phyloP scores from a whole-genome alignment of 345 rosid species.

The Citrus cavaleriei region DNA sequence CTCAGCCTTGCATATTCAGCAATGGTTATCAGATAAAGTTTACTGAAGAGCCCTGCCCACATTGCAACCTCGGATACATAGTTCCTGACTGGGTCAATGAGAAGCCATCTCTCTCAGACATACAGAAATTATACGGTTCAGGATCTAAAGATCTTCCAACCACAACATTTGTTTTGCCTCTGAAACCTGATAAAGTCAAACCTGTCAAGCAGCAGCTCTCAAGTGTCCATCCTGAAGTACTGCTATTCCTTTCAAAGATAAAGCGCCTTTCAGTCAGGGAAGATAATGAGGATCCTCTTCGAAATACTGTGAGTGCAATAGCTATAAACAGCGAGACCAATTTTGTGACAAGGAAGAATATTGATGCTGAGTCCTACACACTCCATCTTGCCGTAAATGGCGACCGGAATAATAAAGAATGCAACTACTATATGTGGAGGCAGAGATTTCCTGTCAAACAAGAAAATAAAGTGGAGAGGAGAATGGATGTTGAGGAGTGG shows the following conservation, averaged over 20 bases:
- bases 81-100: constrained; percentile 83
- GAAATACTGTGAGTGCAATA: constrained; percentile 39
- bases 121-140: constrained; percentile 47
- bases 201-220: constrained; percentile 74
- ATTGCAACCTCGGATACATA: constrained; percentile 59
- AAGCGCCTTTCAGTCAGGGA: constrained; percentile 64
- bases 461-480: constrained; percentile 53
- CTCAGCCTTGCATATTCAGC: constrained; percentile 57
- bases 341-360: constrained; percentile 51
- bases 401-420: constrained; percentile 20
- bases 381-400: constrained; percentile 46
- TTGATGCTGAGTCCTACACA: constrained; percentile 67
- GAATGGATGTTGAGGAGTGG: constrained; percentile 66
- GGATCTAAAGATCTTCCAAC: constrained; percentile 41
- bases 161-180: constrained; percentile 55
- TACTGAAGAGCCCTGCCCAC: constrained; percentile 56
- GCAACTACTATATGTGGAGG: constrained; percentile 67
- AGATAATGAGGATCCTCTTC: constrained; percentile 39
- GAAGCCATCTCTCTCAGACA: constrained; percentile 39
- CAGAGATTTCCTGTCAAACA: constrained; percentile 58
- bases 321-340: constrained; percentile 55
- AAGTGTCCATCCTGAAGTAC: constrained; percentile 57
- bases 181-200: constrained; percentile 57
- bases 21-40: constrained; percentile 69
- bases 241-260: constrained; percentile 59